Evolutionary conservation across 192 early-diverging fungal species (phyloP), one percentile per base, ranked within the genome.

Genomic region (Lunasporangiospora selenospora): DNA sequence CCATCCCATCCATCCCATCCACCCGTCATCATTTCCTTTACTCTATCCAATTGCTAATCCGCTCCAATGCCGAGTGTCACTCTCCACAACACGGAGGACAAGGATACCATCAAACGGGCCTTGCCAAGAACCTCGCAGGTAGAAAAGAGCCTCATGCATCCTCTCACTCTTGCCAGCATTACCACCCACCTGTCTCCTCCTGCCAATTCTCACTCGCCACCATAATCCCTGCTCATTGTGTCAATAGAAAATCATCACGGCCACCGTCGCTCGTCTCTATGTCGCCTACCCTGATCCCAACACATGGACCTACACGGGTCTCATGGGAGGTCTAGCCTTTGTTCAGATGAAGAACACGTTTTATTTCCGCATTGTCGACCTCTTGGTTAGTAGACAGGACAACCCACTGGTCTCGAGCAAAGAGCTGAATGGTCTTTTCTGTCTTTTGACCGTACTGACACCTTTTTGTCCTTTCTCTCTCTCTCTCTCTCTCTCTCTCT

Each of bases 211-310:
- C 16, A 5, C 29, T 18, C 12, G 0, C 9, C 16, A 49, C 31
- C 11, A 9, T 29, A n/a, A 24, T 45, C 46, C 24, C 11, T 27
- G 47, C 5, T 58, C 18, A n/a, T 21, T 31, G 34, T 55, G 33
- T 58, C 21, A 58, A 55, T 83, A 90, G 91, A 91, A 90, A 84
- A 90, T 93, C 54, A 75, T 90, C 37, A 88, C 83, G 1, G 92
- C 92, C 2, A 88, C 89, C 6, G 87, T 92, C 11, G 90, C 89
- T 23, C 82, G 90, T 27, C 65, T 93, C 39, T 92, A 88, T 81
- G 81, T 89, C 13, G 90, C 90, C 23, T 80, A 82, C 54, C 89
- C 92, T 4, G 81, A 85, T 48, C 76, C 86, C 15, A 73, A 79
- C 46, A 52, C 65, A 46, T 93, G 92, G 92, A 85, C 76, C 15